Evolutionary conservation across 2,329 filamentous ascomycete genomes (phyloP).

Genomic region (Cladophialophora exuberans): DNA sequence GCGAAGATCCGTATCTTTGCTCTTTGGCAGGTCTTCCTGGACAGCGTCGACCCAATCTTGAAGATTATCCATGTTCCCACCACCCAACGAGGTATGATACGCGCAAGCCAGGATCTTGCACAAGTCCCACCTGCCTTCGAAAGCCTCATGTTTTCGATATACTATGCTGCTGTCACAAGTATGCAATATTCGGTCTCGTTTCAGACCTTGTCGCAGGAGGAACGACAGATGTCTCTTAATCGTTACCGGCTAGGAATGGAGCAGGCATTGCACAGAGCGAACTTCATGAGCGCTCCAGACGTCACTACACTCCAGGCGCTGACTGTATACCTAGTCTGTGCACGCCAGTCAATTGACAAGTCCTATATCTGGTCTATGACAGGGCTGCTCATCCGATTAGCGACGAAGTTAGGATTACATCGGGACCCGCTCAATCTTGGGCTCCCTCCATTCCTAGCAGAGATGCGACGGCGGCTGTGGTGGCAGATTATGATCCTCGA

Average conservation of each 20-base stretch:
- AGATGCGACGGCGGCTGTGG: conserved; percentile 43
- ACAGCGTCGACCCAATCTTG: conserved; percentile 66
- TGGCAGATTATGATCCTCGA: conserved; percentile 55
- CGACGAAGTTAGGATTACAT: conserved; percentile 37
- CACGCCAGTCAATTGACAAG: conserved; percentile 46
- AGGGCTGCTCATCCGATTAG: conserved; percentile 45
- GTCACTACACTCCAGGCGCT: conserved; percentile 64
- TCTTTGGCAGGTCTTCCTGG: conserved; percentile 74
- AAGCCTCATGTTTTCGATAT: conserved; percentile 63
- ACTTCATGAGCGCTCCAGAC: conserved; percentile 64
- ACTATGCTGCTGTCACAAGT: conserved; percentile 60
- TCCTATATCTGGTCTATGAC: conserved; percentile 47
- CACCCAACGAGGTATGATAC: conserved; percentile 52
- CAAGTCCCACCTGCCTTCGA: conserved; percentile 53
- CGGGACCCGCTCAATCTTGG: conserved; percentile 19
- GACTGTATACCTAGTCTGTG: conserved; percentile 61
- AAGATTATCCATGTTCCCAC: conserved; percentile 62
- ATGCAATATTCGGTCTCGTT: conserved; percentile 46
- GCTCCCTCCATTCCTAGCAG: conserved; percentile 49
- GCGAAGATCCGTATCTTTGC: conserved; percentile 54
- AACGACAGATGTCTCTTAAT: conserved; percentile 51
- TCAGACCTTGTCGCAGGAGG: conserved; percentile 52
- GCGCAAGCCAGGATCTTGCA: conserved; percentile 53
- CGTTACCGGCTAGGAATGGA: conserved; percentile 65
- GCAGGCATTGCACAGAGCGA: conserved; percentile 64